Percentiles rank a stretch among this genome's conserved stretches.
These are phyloP conservation scores for Plantago lanceolata DNA, from an alignment of 305 asterid genomes.

Conservation along the genomic window DNA sequence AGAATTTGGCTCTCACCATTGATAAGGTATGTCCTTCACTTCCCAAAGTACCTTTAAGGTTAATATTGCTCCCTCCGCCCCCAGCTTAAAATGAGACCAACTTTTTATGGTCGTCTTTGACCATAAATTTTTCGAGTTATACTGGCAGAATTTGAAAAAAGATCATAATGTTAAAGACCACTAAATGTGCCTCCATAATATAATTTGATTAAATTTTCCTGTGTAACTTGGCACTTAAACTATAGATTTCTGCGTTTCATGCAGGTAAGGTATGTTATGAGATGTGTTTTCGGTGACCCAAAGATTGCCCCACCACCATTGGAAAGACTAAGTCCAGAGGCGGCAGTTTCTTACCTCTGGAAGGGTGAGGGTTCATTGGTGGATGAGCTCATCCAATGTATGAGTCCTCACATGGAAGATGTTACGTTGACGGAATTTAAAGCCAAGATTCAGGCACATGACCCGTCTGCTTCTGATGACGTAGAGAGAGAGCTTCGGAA, in stretches of 20 bases:
- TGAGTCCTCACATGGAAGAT: constrained; percentile 82
- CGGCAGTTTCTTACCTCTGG: constrained; percentile 72
- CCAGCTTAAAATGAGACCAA: too few species aligned
- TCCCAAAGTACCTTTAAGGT: constrained; percentile 14
- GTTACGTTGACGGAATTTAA: constrained; percentile 55
- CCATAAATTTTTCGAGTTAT: too few species aligned
- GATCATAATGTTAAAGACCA: too few species aligned
- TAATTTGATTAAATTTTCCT: too few species aligned
- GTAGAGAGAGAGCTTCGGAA: constrained; percentile 53
- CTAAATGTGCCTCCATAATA: too few species aligned
- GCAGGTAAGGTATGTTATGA: constrained; percentile 97
- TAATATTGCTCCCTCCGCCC: background rate
- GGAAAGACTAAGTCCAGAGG: constrained; percentile 78
- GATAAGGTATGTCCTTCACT: constrained; percentile 63
- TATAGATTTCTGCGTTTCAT: background rate
- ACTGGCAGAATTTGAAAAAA: too few species aligned
- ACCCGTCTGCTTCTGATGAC: constrained; percentile 71
- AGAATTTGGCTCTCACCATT: constrained; percentile 93
- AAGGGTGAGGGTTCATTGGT: constrained; percentile 93
- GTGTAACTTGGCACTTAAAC: too few species aligned
- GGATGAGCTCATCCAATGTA: constrained; percentile 73
- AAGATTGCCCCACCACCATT: constrained; percentile 92
- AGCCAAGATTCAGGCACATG: constrained; percentile 70
- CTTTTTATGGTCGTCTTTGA: too few species aligned
- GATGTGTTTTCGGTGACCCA: constrained; percentile 92